phyloP scores from a whole-genome alignment of 257 asterid genomes.

The Petrea volubilis region DNA sequence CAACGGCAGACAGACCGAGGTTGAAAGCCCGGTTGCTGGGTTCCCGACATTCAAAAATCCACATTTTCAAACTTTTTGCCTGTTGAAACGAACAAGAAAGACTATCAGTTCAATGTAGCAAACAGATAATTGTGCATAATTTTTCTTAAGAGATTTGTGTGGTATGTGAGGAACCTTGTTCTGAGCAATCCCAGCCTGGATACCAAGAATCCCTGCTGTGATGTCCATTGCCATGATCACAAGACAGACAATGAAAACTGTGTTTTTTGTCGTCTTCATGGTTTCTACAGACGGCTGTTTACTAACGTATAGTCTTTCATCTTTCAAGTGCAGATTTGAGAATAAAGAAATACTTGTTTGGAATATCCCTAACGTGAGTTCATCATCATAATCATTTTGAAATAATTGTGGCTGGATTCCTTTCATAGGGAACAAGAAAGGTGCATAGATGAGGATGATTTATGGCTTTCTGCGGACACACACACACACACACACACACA shows the following conservation, averaged over 20 bases:
- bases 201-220: conserved; percentile 30
- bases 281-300: neutral
- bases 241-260: conserved; percentile 20
- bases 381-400: no score
- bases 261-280: conserved; percentile 31
- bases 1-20: conserved; percentile 49
- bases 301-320: neutral
- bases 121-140: neutral
- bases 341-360: neutral
- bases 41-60: conserved; percentile 58
- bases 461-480: no score
- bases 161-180: conserved; percentile 21
- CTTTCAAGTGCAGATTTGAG: neutral
- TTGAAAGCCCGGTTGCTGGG: conserved; percentile 59
- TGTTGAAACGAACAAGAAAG: neutral
- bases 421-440: conserved; percentile 47
- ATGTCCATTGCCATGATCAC: conserved; percentile 25
- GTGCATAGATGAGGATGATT: neutral
- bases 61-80: conserved; percentile 41
- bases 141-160: neutral
- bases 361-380: no score
- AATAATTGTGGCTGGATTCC: conserved; percentile 42
- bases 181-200: conserved; percentile 31
- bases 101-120: neutral
- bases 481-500: no score